phyloP scores from a whole-genome alignment of 2,329 filamentous ascomycete species.

The Penicillium hesseltinei region DNA sequence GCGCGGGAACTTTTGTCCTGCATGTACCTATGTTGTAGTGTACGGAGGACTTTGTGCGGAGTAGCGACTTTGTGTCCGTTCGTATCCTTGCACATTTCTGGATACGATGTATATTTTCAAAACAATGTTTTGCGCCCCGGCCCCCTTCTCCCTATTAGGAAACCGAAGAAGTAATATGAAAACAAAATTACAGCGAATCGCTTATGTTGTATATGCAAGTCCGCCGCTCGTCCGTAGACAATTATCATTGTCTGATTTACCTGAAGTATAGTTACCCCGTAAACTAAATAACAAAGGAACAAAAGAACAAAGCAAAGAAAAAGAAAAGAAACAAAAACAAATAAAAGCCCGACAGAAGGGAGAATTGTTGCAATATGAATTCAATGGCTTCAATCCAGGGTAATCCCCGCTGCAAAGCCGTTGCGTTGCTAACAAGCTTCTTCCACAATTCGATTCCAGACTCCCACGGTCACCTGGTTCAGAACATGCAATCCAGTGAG shows the following conservation, averaged over 20 bases:
- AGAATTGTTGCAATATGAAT: not conserved
- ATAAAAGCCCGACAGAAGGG: not conserved
- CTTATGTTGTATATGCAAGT: not conserved
- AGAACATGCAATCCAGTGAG: constrained; percentile 1
- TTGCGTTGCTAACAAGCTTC: constrained; percentile 13
- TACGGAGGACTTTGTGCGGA: not conserved
- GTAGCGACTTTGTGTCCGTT: not conserved
- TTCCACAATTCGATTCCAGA: not conserved
- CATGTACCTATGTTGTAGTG: not conserved
- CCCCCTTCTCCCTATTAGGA: not conserved
- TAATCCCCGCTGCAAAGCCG: not conserved
- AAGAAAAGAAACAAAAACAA: not conserved
- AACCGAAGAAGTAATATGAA: not conserved
- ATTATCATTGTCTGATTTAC: not conserved
- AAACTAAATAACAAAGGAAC: not conserved
- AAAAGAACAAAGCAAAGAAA: not conserved
- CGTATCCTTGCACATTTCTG: not conserved
- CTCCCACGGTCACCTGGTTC: not conserved
- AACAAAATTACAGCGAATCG: not conserved
- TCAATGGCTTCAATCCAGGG: not conserved
- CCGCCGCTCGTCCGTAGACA: not conserved
- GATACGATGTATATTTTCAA: not conserved
- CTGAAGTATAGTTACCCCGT: not conserved
- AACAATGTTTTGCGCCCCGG: not conserved
- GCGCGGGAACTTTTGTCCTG: constrained; percentile 9